Percentiles rank a stretch among this genome's conserved stretches.
phyloP scores from a whole-genome alignment of 768 basidiomycete genomes.

The Coprinellus micaceus region DNA sequence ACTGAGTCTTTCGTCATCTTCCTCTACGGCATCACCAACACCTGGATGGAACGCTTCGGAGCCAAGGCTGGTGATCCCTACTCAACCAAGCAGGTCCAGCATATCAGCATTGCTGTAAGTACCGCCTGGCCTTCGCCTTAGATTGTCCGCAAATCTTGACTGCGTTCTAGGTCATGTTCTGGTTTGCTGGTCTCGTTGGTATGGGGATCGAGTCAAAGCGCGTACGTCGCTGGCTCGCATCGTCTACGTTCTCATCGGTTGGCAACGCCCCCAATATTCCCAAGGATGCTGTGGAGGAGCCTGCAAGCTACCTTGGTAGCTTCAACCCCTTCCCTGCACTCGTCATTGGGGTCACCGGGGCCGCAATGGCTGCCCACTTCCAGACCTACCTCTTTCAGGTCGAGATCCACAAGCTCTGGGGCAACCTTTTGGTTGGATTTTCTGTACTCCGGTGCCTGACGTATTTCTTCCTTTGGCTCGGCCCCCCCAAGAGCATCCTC shows the following conservation, averaged over 20 bases:
- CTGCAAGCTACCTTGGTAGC: conserved; percentile 67
- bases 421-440: conserved; percentile 76
- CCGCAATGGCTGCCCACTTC: conserved; percentile 89
- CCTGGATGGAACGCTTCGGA: conserved; percentile 97
- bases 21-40: conserved; percentile 84
- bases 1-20: conserved; percentile 81
- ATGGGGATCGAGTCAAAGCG: conserved; percentile 83
- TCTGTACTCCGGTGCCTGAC: conserved; percentile 80
- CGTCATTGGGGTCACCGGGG: conserved; percentile 89
- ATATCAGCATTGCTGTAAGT: conserved; percentile 85
- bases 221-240: conserved; percentile 71
- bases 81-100: conserved; percentile 89
- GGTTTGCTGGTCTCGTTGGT: conserved; percentile 89
- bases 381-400: conserved; percentile 94
- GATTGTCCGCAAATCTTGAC: neutral
- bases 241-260: conserved; percentile 39
- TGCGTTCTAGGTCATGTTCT: conserved; percentile 72
- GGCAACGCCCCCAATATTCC: conserved; percentile 22
- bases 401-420: conserved; percentile 90
- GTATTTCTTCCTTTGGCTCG: conserved; percentile 92
- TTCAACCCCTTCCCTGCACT: conserved; percentile 94
- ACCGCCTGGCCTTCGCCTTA: neutral
- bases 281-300: conserved; percentile 54
- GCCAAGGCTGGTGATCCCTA: conserved; percentile 76
- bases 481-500: conserved; percentile 76